phyloP scores from a whole-genome alignment of 2,329 filamentous ascomycete species.

The Berkeleyomyces rouxiae region DNA sequence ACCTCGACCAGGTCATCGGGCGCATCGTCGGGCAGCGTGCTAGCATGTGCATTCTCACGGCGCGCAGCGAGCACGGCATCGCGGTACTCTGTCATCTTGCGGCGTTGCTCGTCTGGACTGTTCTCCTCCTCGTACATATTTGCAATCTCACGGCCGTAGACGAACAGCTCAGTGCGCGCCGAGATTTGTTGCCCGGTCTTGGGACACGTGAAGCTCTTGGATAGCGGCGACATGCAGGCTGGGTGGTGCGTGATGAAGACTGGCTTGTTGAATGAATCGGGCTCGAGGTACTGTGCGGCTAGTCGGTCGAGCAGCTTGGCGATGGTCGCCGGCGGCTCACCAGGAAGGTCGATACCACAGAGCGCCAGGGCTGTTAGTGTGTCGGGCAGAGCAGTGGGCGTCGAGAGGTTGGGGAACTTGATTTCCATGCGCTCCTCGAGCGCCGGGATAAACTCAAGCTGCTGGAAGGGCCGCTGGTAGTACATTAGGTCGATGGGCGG shows the following conservation, averaged over 20 bases:
- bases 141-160: constrained; percentile 63
- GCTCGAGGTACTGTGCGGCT: constrained; percentile 60
- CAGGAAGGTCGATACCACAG: constrained; percentile 46
- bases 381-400: constrained; percentile 37
- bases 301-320: constrained; percentile 64
- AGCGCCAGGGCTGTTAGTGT: constrained; percentile 39
- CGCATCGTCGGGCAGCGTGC: constrained; percentile 16
- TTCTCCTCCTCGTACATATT: constrained; percentile 99
- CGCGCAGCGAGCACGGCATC: constrained; percentile 15
- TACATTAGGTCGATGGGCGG: constrained; percentile 29
- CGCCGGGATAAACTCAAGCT: constrained; percentile 67
- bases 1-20: constrained; percentile 13
- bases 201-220: constrained; percentile 67
- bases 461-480: constrained; percentile 40
- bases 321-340: constrained; percentile 42
- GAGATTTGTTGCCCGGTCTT: constrained; percentile 54
- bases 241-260: constrained; percentile 85
- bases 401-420: constrained; percentile 46
- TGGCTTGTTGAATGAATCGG: constrained; percentile 47
- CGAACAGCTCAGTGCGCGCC: constrained; percentile 72
- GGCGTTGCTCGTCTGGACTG: constrained; percentile 67
- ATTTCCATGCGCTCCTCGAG: constrained; percentile 53
- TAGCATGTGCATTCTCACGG: constrained; percentile 19
- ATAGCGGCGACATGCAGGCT: constrained; percentile 74
- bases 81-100: constrained; percentile 54